phyloP scores from a whole-genome alignment of 176 grass and related monocot genomes.

The Rhipidocladum racemiflorum region DNA sequence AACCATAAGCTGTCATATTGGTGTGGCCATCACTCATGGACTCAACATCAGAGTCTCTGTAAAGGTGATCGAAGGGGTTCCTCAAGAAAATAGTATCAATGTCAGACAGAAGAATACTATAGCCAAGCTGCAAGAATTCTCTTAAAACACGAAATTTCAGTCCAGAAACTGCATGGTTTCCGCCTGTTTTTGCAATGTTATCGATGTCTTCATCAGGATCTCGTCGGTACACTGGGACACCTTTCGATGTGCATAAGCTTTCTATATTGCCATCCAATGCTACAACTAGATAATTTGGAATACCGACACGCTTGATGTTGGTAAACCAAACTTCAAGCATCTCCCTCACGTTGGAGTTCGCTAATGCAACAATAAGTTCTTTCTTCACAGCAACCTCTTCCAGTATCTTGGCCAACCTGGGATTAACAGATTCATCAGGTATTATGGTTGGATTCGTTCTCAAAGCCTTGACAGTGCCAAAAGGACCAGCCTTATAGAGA shows the following conservation, averaged over 20 bases:
- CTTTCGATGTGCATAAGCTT: slow-evolving; percentile 51
- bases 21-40: slow-evolving; percentile 81
- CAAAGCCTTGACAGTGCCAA: slow-evolving; percentile 62
- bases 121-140: slow-evolving; percentile 79
- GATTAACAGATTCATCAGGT: slow-evolving; percentile 62
- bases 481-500: slow-evolving; percentile 50
- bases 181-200: slow-evolving; percentile 50
- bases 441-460: slow-evolving; percentile 55
- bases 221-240: slow-evolving; percentile 56
- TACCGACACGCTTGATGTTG: slow-evolving; percentile 59
- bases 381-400: slow-evolving; percentile 53
- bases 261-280: slow-evolving; percentile 63
- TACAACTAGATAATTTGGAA: slow-evolving; percentile 70
- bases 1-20: slow-evolving; percentile 72
- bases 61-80: slow-evolving; percentile 70
- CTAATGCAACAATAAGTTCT: slow-evolving; percentile 69
- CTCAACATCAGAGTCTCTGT: slow-evolving; percentile 69
- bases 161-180: slow-evolving; percentile 67
- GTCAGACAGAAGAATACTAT: slow-evolving; percentile 68
- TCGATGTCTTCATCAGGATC: slow-evolving; percentile 63
- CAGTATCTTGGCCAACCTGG: slow-evolving; percentile 56
- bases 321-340: slow-evolving; percentile 69
- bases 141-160: slow-evolving; percentile 67
- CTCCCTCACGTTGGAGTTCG: slow-evolving; percentile 64
- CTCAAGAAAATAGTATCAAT: slow-evolving; percentile 70